Base-by-base conservation (phyloP, 331 rosid species). In the Arachis monticola region DNA sequence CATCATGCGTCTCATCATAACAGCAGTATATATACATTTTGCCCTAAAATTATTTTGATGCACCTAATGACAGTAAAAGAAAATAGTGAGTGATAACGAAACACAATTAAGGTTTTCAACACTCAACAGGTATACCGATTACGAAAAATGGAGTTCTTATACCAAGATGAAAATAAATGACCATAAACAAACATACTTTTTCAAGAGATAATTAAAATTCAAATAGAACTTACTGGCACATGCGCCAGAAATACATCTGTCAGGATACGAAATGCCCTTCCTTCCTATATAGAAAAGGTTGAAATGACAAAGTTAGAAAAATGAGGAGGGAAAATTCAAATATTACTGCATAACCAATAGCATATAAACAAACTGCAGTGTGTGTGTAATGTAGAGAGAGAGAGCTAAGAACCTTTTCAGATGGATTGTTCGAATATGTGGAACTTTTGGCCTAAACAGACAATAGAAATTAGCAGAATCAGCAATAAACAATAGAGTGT, bases 1-100 rank as follows among this genome's bases (percentile, higher is more conserved):
- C 97, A 93, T 75, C 83, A 93, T 89, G 76, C 96, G 93, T 69
- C 92, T 86, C 67, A 91, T 72, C 98, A 93, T 91, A 17, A 93
- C 96, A 45, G 95, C 98, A 64, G 84, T 92, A 83, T 89, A 93
- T 77, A 93, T 83, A 78, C 98, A 93, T 85, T 91, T 93, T 52
- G 92, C 84, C 67, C 88, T 85, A 60, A 93, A 90, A 82, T 88
- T 88, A 83, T 85, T 84, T 56, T 71, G 51, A 64, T n/a, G 77
- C 65, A 91, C 92, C 97, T 93, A 64, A 52, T 10, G 8, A 69
- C 62, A 72, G 32, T 59, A 69, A 38, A 3, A 80, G 46, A 5
- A 27, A 17, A 17, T 17, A 48, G 64, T 64, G 42, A 70, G 51
- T 58, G 46, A 46, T 76, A 67, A 73, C 32, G 51, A 22, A 66